Percentiles rank a stretch among this genome's conserved stretches.
phyloP scores from a whole-genome alignment of 2,329 filamentous ascomycete genomes.

The Aspergillus clavatus region DNA sequence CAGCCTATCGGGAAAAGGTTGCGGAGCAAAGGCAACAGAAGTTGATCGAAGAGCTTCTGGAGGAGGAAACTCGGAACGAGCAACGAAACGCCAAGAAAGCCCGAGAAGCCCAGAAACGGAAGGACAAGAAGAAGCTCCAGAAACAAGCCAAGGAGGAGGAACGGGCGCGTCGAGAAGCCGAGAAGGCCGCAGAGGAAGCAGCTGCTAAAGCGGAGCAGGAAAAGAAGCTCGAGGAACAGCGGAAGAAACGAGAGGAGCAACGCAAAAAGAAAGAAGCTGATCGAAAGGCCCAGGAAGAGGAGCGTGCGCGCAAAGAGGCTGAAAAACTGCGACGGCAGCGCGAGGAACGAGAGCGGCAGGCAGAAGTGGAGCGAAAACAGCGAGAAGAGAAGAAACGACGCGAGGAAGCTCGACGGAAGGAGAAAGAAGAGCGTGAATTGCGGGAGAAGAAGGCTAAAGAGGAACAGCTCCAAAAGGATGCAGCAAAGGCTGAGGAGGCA shows the following conservation, averaged over 20 bases:
- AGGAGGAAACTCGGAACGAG: slow-evolving; percentile 70
- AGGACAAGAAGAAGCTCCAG: slow-evolving; percentile 86
- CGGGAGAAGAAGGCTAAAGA: slow-evolving; percentile 64
- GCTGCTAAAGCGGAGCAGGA: slow-evolving; percentile 70
- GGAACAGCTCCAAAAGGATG: slow-evolving; percentile 59
- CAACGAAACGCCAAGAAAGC: slow-evolving; percentile 88
- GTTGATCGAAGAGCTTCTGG: slow-evolving; percentile 83
- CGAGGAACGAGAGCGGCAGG: slow-evolving; percentile 80
- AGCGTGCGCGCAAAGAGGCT: slow-evolving; percentile 75
- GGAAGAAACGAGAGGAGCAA: slow-evolving; percentile 80
- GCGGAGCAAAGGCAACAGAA: slow-evolving; percentile 86
- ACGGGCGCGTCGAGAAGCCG: slow-evolving; percentile 78
- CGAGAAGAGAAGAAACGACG: slow-evolving; percentile 77
- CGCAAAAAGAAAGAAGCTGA: slow-evolving; percentile 86
- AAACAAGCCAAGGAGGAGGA: slow-evolving; percentile 88
- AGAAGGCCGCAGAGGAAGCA: slow-evolving; percentile 82
- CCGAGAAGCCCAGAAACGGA: slow-evolving; percentile 89
- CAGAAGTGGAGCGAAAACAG: slow-evolving; percentile 77
- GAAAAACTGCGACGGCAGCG: slow-evolving; percentile 74
- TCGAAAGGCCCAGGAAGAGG: slow-evolving; percentile 85
- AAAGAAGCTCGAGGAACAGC: slow-evolving; percentile 74
- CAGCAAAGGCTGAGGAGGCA: slow-evolving; percentile 42
- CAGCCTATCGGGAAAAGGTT: slow-evolving; percentile 96
- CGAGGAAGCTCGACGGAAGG: slow-evolving; percentile 69
- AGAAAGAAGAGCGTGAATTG: slow-evolving; percentile 55